A percentile compares a stretch with the other conserved stretches of the same genome.
These are phyloP conservation scores for Salix viminalis DNA, from an alignment of 345 rosid species.

Conservation along the genomic window DNA sequence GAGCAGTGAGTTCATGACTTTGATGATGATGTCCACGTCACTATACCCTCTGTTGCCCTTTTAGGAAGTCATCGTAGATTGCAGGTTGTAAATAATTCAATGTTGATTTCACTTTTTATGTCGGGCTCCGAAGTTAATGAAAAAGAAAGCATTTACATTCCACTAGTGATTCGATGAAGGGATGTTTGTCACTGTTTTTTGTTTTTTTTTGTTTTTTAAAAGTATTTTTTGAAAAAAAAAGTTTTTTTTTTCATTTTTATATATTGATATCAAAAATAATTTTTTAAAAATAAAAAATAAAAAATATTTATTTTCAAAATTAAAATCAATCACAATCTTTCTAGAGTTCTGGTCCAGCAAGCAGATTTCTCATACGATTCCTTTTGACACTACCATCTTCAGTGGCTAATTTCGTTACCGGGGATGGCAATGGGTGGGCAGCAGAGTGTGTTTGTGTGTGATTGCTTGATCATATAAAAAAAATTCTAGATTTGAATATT, in stretches of 20 bases:
- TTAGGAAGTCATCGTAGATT: conserved; percentile 2
- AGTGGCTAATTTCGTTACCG: not conserved
- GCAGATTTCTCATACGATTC: not conserved
- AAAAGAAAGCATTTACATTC: not conserved
- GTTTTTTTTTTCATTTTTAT: too few species aligned
- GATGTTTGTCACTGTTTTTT: too few species aligned
- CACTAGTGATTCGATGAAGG: not conserved
- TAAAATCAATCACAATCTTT: too few species aligned
- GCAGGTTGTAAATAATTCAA: conserved; percentile 32
- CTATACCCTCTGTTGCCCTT: not conserved
- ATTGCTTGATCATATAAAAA: not conserved
- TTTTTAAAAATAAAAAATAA: too few species aligned
- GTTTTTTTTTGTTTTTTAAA: too few species aligned
- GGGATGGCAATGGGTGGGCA: fast-evolving
- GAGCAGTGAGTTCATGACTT: not conserved
- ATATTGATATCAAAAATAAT: too few species aligned
- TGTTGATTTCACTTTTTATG: not conserved
- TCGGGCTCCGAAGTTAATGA: conserved; percentile 1
- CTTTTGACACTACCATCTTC: not conserved
- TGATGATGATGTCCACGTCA: not conserved
- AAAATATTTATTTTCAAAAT: too few species aligned
- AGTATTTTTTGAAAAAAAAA: too few species aligned
- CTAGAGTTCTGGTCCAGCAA: not conserved
- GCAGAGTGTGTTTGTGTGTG: not conserved
- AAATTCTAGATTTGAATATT: too few species aligned